Base-by-base conservation (phyloP, 2,329 filamentous ascomycete genomes). In the Huntiella abstrusa region DNA sequence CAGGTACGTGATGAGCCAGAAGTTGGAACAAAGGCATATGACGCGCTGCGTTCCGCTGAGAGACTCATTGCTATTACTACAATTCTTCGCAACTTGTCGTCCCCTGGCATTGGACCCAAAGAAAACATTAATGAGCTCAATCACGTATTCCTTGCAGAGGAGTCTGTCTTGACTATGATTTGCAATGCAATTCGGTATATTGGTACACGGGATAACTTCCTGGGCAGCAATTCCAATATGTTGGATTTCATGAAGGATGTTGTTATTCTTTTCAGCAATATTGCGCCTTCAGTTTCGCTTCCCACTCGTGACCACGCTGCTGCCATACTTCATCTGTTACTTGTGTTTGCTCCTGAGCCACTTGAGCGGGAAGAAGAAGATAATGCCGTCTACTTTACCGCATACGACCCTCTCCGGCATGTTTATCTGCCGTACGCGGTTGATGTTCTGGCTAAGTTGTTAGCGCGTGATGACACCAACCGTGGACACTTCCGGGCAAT, bases 241-340 rank as follows among this genome's bases (percentile, higher is more conserved):
- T 67, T 95, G 53, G 91, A 98, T 60, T 88, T 96, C 55, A 93
- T 95, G 83, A 98, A 98, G 63, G 91, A 98, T 59, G 68, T 86
- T 28, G 75, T 96, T 49, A 80, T 85, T 12, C 77, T 93, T 53
- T 68, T 98, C 46, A 95, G 88, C 48, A 96, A 98, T 59, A 75
- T 92, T 41, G 78, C 86, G 5, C 76, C 83, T 41, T 73, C 75
- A 7, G 73, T 96, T 45, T 80, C 88, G 56, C 68, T 98, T 35
- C 81, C 86, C 1, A 80, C 80, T 15, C 79, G 83, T 52, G 87
- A 96, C 57, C 87, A 96, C 58, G 87, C 87, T 0, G 67, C 85
- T 35, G 85, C 83, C 55, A 68, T 96, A 5, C 66, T 98, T 35
- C 81, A 93, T 57, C 93, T 98, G 60, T 68, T 98, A 22, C 67